Conservation (phyloP, 768 basidiomycete species). For the Floccularia luteovirens region DNA sequence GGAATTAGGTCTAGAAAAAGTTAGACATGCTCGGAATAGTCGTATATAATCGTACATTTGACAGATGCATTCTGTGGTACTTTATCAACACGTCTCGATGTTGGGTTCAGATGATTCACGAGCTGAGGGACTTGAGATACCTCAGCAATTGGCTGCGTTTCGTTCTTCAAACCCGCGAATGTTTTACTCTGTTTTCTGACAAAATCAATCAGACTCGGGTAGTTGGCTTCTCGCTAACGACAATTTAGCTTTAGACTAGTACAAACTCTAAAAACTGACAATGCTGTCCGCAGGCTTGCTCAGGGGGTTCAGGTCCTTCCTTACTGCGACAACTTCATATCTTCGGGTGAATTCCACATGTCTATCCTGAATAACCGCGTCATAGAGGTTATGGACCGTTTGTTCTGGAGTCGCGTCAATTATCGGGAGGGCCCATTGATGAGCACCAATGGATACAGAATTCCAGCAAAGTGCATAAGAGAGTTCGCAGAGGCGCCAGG, state of each 20-base stretch:
- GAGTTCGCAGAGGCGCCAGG: conserved; percentile 27
- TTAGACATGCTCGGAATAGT: neutral
- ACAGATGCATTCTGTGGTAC: conserved; percentile 30
- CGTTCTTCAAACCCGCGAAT: conserved; percentile 53
- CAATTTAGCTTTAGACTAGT: conserved; percentile 1
- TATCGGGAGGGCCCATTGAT: conserved; percentile 45
- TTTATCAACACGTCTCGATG: conserved; percentile 29
- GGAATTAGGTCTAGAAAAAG: conserved; percentile 63
- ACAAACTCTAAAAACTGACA: conserved; percentile 31
- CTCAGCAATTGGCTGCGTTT: conserved; percentile 68
- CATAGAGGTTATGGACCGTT: conserved; percentile 39
- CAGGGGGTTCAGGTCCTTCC: conserved; percentile 64
- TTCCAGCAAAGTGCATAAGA: conserved; percentile 56
- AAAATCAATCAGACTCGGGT: conserved; percentile 56
- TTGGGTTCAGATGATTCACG: conserved; percentile 55
- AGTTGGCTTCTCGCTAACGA: conserved; percentile 51
- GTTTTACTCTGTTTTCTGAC: conserved; percentile 55
- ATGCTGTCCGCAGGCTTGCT: conserved; percentile 60
- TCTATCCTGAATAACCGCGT: conserved; percentile 71
- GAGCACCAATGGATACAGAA: conserved; percentile 40
- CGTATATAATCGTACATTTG: conserved; percentile 44
- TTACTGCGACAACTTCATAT: conserved; percentile 47
- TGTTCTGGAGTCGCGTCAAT: conserved; percentile 24
- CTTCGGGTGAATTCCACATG: conserved; percentile 70
- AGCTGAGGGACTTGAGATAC: conserved; percentile 43